Base-by-base conservation (phyloP, 176 grass and related monocot genomes). In the Phyllostachys edulis region DNA sequence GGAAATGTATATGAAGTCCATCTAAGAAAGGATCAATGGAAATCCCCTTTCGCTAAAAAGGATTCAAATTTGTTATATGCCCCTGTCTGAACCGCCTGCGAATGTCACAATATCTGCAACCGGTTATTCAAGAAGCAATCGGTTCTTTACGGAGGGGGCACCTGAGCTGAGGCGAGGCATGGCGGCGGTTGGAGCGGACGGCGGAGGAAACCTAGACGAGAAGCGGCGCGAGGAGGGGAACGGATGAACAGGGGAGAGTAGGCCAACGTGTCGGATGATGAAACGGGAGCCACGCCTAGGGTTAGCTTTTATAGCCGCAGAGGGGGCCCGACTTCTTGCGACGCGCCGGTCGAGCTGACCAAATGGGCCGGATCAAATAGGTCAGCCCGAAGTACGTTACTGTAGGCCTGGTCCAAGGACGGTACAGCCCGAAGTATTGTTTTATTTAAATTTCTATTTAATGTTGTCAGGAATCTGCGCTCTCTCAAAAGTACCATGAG, bases 401-500 rank as follows among this genome's bases (percentile, higher is more conserved):
- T n/a, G n/a, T n/a, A n/a, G 6, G 21, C 29, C 42, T n/a, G n/a
- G n/a, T n/a, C n/a, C n/a, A n/a, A n/a, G n/a, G n/a, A n/a, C n/a
- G n/a, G n/a, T n/a, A n/a, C n/a, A n/a, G n/a, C n/a, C n/a, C n/a
- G n/a, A n/a, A n/a, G n/a, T 65, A 21, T 50, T 50, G 20, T 80
- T 7, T 83, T 66, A 51, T 73, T n/a, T n/a, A 79, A 32, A 26
- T 66, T 54, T 29, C 16, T 23, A 85, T 75, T 80, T 60, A 73
- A 73, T 78, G 65, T 68, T 89, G 77, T 74, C 85, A 93, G 96
- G 93, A 98, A 78, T 98, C 92, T 78, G 85, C 88, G 65, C 91
- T 98, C 85, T 95, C 93, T 79, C 89, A 98, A 73, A 98, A 93
- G 66, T 98, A 98, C 80, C 93, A 98, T 7, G 93, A 98, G 26